Evolutionary conservation across 2,329 filamentous ascomycete genomes (phyloP).

Genomic region (Fusarium ambrosium): DNA sequence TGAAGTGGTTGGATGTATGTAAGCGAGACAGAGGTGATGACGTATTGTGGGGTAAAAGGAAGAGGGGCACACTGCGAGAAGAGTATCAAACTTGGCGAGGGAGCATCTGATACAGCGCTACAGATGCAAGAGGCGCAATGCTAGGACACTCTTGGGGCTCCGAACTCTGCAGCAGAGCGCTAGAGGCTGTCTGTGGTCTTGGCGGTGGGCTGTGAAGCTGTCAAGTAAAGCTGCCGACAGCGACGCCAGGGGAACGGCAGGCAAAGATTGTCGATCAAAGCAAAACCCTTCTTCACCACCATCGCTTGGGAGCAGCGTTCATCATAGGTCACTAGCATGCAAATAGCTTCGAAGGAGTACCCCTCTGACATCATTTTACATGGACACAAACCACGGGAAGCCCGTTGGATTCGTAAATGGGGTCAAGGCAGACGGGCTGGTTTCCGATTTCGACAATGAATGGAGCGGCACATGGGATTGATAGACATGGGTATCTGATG

Average conservation of each 20-base stretch:
- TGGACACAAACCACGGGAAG: neutral
- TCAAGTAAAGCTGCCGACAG: neutral
- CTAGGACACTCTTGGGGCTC: neutral
- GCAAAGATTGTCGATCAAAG: neutral
- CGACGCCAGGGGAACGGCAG: neutral
- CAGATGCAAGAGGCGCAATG: neutral
- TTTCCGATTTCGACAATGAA: neutral
- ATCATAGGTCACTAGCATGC: neutral
- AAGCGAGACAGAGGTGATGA: constrained; percentile 31
- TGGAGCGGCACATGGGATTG: neutral
- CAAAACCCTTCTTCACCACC: neutral
- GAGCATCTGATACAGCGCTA: neutral
- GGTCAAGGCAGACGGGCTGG: neutral
- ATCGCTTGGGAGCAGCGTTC: neutral
- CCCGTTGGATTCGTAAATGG: neutral
- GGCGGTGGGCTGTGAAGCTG: neutral
- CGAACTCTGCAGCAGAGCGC: neutral
- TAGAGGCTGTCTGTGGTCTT: neutral
- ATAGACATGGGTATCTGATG: neutral
- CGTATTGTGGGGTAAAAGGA: constrained; percentile 40
- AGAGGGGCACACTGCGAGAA: constrained; percentile 21
- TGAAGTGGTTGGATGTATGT: neutral
- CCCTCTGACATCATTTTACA: constrained; percentile 37
- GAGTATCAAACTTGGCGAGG: constrained; percentile 9
- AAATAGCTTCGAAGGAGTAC: neutral